These are phyloP conservation scores for Xylariaceae sp. DNA, from an alignment of 2,329 filamentous ascomycete genomes.

Conservation along the genomic window DNA sequence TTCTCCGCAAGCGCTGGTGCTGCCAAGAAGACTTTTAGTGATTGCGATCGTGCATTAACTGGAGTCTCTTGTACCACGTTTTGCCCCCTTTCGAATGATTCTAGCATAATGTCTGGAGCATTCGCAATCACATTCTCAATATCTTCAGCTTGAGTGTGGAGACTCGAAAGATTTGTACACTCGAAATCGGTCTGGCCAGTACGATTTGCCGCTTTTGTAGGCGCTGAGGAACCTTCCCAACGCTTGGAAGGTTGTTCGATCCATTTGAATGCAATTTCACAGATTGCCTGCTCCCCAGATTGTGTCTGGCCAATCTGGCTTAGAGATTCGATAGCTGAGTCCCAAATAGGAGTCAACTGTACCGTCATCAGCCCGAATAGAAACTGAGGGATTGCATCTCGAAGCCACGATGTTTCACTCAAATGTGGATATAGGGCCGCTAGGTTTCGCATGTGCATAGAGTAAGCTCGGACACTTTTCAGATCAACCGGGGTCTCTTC, in stretches of 20 bases:
- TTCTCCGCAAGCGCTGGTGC: conserved; percentile 80
- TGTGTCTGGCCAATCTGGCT: conserved; percentile 71
- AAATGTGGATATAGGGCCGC: conserved; percentile 61
- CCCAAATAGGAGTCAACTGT: conserved; percentile 81
- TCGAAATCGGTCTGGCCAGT: conserved; percentile 70
- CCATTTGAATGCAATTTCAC: conserved; percentile 75
- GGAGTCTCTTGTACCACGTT: conserved; percentile 48
- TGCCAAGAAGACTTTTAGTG: conserved; percentile 72
- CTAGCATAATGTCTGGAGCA: conserved; percentile 57
- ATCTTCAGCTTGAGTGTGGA: conserved; percentile 52
- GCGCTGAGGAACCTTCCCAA: conserved; percentile 45
- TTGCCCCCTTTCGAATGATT: conserved; percentile 65
- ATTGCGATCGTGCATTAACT: conserved; percentile 67
- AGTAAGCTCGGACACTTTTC: conserved; percentile 71
- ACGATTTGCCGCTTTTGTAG: conserved; percentile 33
- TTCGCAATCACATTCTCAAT: conserved; percentile 53
- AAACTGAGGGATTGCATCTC: conserved; percentile 72
- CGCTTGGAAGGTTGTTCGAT: conserved; percentile 57
- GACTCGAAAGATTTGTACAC: conserved; percentile 68
- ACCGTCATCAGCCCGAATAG: conserved; percentile 88
- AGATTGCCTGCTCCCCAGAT: conserved; percentile 69
- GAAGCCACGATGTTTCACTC: conserved; percentile 61
- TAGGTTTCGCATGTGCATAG: conserved; percentile 83
- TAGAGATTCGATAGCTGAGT: conserved; percentile 74
- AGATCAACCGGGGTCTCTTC: conserved; percentile 78